Evolutionary conservation across 177 flowering plant species (phyloP).

Genomic region (Tripterygium wilfordii): DNA sequence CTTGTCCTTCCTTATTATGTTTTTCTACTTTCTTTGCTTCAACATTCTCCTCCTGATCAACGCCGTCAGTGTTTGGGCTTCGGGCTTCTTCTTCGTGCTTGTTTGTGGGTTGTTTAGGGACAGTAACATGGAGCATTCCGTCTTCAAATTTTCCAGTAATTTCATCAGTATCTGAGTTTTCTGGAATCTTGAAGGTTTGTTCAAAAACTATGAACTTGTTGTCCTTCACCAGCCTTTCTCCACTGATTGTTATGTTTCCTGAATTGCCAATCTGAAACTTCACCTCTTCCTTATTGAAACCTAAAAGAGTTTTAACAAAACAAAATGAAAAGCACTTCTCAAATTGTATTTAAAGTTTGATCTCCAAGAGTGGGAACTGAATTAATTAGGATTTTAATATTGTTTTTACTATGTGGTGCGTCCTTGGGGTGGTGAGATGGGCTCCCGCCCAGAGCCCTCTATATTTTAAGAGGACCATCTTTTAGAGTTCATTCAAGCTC

Average conservation of each 20-base stretch:
- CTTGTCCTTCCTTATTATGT: neutral
- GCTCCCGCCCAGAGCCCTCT: too few relatives aligned
- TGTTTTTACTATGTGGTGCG: too few relatives aligned
- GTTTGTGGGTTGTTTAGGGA: slow-evolving; percentile 19
- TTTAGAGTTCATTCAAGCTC: too few relatives aligned
- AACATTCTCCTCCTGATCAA: too few relatives aligned
- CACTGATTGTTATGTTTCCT: slow-evolving; percentile 20
- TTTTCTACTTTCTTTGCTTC: too few relatives aligned
- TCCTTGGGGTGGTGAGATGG: too few relatives aligned
- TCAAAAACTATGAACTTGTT: slow-evolving; percentile 14
- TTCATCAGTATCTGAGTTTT: slow-evolving; percentile 13
- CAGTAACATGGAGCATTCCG: slow-evolving; percentile 18
- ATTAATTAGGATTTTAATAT: too few relatives aligned
- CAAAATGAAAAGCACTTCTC: neutral
- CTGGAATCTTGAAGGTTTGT: slow-evolving; percentile 19
- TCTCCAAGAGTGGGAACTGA: too few relatives aligned
- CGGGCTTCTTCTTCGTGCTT: neutral
- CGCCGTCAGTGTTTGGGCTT: too few relatives aligned
- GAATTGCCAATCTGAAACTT: slow-evolving; percentile 19
- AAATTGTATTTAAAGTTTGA: too few relatives aligned
- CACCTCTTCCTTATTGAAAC: slow-evolving; percentile 28
- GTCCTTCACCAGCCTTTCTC: slow-evolving; percentile 21
- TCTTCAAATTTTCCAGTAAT: slow-evolving; percentile 26
- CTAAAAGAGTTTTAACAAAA: slow-evolving; percentile 12
- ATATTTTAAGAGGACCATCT: too few relatives aligned